Percentiles rank a stretch among this genome's conserved stretches.
These are phyloP conservation scores for Cyberlindnera galapagoensis DNA, from an alignment of 805 yeast species.

Conservation along the genomic window DNA sequence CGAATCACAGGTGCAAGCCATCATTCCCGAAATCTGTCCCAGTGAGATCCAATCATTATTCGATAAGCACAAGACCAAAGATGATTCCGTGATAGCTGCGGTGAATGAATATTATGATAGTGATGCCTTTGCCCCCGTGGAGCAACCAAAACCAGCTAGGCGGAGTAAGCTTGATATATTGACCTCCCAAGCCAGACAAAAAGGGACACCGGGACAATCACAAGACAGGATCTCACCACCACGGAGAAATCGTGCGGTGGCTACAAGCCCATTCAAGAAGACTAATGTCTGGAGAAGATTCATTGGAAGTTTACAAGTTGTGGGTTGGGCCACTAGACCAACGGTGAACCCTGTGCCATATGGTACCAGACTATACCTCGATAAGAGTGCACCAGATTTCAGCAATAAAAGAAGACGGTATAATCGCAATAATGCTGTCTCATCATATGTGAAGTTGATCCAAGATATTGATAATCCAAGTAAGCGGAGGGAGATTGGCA, in stretches of 20 bases:
- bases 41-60: constrained; percentile 20
- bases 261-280: background rate
- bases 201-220: too few relatives aligned
- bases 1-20: constrained; percentile 27
- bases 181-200: too few relatives aligned
- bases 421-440: constrained; percentile 22
- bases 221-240: too few relatives aligned
- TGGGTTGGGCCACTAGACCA: constrained; percentile 71
- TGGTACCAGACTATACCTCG: constrained; percentile 36
- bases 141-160: too few relatives aligned
- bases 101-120: constrained; percentile 35
- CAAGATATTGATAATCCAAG: constrained; percentile 21
- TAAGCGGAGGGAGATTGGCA: constrained; percentile 57
- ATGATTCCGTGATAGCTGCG: constrained; percentile 31
- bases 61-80: constrained; percentile 21
- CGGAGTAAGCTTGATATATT: too few relatives aligned
- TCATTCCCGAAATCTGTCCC: constrained; percentile 29
- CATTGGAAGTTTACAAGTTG: constrained; percentile 54
- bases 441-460: constrained; percentile 28
- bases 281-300: constrained; percentile 34
- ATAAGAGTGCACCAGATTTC: constrained; percentile 28
- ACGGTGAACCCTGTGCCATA: constrained; percentile 40
- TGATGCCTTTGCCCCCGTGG: too few relatives aligned
- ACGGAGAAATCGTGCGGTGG: too few relatives aligned
- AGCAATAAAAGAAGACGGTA: constrained; percentile 16